Base-by-base conservation (phyloP, 1,284 basidiomycete genomes). In the Irpex sp. region DNA sequence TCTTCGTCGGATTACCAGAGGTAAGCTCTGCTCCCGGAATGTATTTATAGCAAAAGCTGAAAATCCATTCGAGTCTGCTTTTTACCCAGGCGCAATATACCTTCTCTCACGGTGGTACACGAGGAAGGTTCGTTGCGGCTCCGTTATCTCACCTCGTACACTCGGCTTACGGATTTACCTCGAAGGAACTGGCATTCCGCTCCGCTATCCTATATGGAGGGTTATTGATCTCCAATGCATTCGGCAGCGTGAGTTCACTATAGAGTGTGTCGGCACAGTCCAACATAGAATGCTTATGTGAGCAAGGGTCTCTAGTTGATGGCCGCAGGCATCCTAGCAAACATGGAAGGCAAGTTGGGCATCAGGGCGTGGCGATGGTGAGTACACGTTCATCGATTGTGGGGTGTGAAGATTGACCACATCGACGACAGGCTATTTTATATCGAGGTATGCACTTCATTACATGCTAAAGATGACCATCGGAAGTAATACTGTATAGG, bases 291-390 rank as follows among this genome's bases (percentile, higher is more conserved):
- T 40, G 40, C 19, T 36, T 58, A 21, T 21, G 19, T 38, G 15
- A 15, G 19, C 7, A 49, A 26, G 58, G 37, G 26, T 26, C 44
- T 60, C 17, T 64, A 89, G 84, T 74, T 89, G 34, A 84, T 88
- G 72, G 87, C 88, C 8, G 88, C 87, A 15, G 89, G 88, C 2
- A 88, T 93, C 60, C 79, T 93, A 17, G 78, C 81, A 4, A 81
- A 79, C 49, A 89, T 92, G 89, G 83, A 92, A 64, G 88, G 87
- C 2, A 80, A 78, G 61, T 76, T 81, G 31, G 89, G 90, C 0
- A 87, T 90, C 52, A 75, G 84, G 17, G 89, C 87, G 3, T 93
- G 91, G 91, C 77, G 85, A 74, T 90, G 87, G 87, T 85, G 62
- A 57, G 78, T 31, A 55, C 55, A 11, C 26, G 38, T 17, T 40